Evolutionary conservation across 1,139 yeast species (phyloP).

Genomic region (Petasospora rhodanensis): DNA sequence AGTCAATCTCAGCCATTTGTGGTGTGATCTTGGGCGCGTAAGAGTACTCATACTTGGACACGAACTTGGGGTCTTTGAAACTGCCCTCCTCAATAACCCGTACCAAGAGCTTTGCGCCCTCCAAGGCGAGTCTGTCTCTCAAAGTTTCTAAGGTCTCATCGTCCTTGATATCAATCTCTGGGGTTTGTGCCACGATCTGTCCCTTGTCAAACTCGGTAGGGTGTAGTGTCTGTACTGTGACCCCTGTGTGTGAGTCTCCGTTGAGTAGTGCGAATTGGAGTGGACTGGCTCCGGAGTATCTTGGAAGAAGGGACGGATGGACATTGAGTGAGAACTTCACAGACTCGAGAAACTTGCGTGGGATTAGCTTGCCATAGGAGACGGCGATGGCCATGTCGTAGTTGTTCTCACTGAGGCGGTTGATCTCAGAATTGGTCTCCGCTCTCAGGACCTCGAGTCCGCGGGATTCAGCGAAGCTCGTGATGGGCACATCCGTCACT

Average conservation of each 20-base stretch:
- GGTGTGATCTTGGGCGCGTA: constrained; percentile 55
- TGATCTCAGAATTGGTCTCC: constrained; percentile 53
- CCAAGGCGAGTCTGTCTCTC: constrained; percentile 43
- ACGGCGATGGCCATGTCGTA: constrained; percentile 80
- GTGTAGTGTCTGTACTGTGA: constrained; percentile 83
- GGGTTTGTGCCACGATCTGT: constrained; percentile 56
- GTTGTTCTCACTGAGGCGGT: constrained; percentile 26
- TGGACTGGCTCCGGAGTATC: constrained; percentile 87
- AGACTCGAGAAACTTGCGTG: constrained; percentile 45
- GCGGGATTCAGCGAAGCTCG: constrained; percentile 34
- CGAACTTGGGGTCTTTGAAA: constrained; percentile 28
- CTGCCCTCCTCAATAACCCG: constrained; percentile 37
- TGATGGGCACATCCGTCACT: constrained; percentile 53
- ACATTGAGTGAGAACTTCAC: constrained; percentile 70
- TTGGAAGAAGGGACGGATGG: constrained; percentile 88
- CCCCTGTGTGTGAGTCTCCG: constrained; percentile 66
- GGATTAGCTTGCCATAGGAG: constrained; percentile 81
- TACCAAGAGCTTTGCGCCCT: constrained; percentile 58
- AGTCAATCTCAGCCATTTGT: constrained; percentile 38
- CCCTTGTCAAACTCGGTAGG: constrained; percentile 87
- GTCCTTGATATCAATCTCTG: constrained; percentile 33
- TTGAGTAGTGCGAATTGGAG: constrained; percentile 74
- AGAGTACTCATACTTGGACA: constrained; percentile 36
- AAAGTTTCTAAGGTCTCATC: constrained; percentile 43
- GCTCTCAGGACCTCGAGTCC: constrained; percentile 48